Evolutionary conservation across 2,329 filamentous ascomycete species (phyloP).

Genomic region (Ascochyta koolunga): DNA sequence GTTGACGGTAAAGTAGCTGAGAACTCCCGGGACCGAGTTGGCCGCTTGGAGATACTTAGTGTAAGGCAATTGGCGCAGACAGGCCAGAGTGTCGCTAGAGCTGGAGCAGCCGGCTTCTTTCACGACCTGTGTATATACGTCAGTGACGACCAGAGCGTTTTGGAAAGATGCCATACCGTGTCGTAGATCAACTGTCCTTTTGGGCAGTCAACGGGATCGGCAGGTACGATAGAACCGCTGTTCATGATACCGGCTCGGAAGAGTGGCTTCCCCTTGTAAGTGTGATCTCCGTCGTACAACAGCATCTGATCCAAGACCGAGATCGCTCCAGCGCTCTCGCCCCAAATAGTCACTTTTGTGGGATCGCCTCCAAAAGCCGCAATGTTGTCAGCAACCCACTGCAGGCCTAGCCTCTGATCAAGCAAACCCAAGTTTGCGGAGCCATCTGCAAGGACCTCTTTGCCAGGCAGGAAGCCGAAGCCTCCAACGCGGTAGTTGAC

Average conservation of each 20-base stretch:
- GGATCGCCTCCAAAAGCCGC: conserved; percentile 79
- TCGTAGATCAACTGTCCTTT: conserved; percentile 67
- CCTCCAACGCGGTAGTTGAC: conserved; percentile 79
- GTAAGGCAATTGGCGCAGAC: conserved; percentile 56
- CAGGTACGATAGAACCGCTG: conserved; percentile 47
- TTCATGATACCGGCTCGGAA: conserved; percentile 81
- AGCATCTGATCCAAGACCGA: conserved; percentile 79
- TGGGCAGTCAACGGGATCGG: conserved; percentile 63
- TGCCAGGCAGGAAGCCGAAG: conserved; percentile 75
- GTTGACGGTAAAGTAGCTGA: conserved; percentile 71
- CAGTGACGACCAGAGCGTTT: conserved; percentile 54
- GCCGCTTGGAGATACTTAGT: conserved; percentile 63
- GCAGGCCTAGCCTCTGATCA: conserved; percentile 73
- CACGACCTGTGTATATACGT: conserved; percentile 55
- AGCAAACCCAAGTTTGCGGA: conserved; percentile 73
- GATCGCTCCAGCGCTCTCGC: conserved; percentile 64
- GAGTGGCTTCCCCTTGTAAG: conserved; percentile 74
- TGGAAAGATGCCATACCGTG: conserved; percentile 48
- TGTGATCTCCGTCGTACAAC: conserved; percentile 73
- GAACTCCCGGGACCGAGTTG: conserved; percentile 71
- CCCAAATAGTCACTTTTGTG: conserved; percentile 79
- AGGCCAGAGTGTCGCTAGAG: conserved; percentile 53
- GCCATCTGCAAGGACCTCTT: conserved; percentile 70
- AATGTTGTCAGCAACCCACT: conserved; percentile 82
- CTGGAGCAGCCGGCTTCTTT: conserved; percentile 53